Evolutionary conservation across 2,329 filamentous ascomycete genomes (phyloP).

Genomic region (Fusarium palustre): DNA sequence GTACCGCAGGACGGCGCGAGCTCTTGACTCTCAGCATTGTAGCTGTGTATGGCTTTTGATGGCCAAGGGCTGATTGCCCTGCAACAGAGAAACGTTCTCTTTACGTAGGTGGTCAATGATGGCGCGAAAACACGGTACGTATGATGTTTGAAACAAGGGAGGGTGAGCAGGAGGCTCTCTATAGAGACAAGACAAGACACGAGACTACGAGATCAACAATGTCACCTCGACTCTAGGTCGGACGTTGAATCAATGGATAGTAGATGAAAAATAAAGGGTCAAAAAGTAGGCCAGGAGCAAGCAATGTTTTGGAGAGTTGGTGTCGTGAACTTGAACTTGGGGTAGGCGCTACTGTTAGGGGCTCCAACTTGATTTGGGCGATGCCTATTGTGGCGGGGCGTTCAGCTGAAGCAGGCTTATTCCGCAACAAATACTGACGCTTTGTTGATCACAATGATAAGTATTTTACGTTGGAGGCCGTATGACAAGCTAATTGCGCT

Average conservation of each 20-base stretch:
- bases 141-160: constrained; percentile 8
- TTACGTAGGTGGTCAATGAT: constrained; percentile 6
- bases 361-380: constrained; percentile 37
- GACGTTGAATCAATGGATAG: constrained; percentile 12
- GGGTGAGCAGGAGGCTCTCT: not conserved
- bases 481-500: not conserved
- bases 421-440: constrained; percentile 15
- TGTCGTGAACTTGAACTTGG: constrained; percentile 34
- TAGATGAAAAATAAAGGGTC: constrained; percentile 13
- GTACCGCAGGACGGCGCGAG: constrained; percentile 66
- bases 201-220: constrained; percentile 5
- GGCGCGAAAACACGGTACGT: constrained; percentile 9
- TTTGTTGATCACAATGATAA: not conserved
- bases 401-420: constrained; percentile 37
- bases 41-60: constrained; percentile 25
- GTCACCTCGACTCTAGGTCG: not conserved
- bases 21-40: constrained; percentile 55
- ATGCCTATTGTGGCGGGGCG: constrained; percentile 30
- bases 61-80: constrained; percentile 26
- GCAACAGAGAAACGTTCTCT: constrained; percentile 17
- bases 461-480: not conserved
- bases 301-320: constrained; percentile 34
- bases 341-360: constrained; percentile 39
- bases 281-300: constrained; percentile 9
- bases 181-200: not conserved